Conservation (phyloP, 495 filamentous ascomycete genomes). For the Aspergillus homomorphus region DNA sequence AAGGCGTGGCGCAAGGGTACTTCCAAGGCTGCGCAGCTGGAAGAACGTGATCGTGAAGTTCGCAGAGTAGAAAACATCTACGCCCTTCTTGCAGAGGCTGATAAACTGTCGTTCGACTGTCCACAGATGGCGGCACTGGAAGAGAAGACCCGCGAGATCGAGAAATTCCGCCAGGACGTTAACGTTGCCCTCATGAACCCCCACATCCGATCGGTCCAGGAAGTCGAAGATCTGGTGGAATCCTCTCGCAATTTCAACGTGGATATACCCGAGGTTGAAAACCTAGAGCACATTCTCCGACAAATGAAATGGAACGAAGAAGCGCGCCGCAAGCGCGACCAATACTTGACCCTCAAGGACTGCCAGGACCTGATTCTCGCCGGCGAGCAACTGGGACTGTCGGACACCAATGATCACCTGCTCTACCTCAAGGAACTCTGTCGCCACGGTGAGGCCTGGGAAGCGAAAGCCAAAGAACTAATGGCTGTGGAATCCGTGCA, state of each 20-base stretch:
- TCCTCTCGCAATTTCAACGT: conserved; percentile 86
- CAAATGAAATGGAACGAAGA: conserved; percentile 88
- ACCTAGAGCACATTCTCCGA: conserved; percentile 73
- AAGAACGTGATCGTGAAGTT: conserved; percentile 84
- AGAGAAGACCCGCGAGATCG: conserved; percentile 84
- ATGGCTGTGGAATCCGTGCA: conserved; percentile 86
- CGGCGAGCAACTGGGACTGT: conserved; percentile 71
- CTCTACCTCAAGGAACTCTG: conserved; percentile 70
- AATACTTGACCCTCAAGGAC: conserved; percentile 67
- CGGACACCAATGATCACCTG: conserved; percentile 74
- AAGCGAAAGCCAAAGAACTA: conserved; percentile 88
- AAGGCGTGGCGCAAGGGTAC: conserved; percentile 81
- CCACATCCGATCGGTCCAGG: conserved; percentile 57
- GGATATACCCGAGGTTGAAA: conserved; percentile 88
- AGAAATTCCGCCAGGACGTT: conserved; percentile 79
- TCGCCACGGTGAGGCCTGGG: conserved; percentile 79
- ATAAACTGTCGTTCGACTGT: conserved; percentile 90
- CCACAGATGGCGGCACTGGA: conserved; percentile 84
- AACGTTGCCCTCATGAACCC: conserved; percentile 62
- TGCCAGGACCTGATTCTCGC: conserved; percentile 74
- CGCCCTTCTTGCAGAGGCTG: conserved; percentile 77
- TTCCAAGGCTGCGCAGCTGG: conserved; percentile 74
- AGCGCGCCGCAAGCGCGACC: conserved; percentile 59
- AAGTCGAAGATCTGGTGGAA: conserved; percentile 88
- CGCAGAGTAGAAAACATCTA: conserved; percentile 88